Percentiles rank a stretch among this genome's conserved stretches.
Evolutionary conservation across 148 eudicot genomes (phyloP).

Genomic region (Cornus florida): DNA sequence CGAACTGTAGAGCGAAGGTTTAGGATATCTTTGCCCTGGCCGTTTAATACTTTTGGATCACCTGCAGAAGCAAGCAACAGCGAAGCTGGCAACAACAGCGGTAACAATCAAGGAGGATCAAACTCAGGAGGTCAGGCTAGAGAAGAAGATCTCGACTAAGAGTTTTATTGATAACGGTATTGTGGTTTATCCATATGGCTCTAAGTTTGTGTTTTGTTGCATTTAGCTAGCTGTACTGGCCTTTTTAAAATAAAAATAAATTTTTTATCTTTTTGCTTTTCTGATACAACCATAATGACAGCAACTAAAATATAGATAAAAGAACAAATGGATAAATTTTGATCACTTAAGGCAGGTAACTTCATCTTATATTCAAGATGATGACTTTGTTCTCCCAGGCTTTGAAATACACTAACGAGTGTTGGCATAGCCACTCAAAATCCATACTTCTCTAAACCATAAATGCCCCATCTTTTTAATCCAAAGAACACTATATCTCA

Average conservation of each 20-base stretch:
- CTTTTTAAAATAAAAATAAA: no score
- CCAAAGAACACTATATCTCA: not conserved
- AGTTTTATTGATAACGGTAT: not conserved
- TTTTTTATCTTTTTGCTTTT: not conserved
- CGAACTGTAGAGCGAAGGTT: constrained; percentile 16
- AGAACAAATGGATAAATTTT: not conserved
- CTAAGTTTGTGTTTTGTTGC: not conserved
- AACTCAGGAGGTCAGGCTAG: constrained; percentile 37
- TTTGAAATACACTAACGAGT: not conserved
- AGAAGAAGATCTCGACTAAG: constrained; percentile 46
- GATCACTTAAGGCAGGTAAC: not conserved
- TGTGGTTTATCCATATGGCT: not conserved
- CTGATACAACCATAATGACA: not conserved
- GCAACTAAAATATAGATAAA: not conserved
- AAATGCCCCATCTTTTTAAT: not conserved
- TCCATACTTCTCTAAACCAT: not conserved
- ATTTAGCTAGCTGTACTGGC: not conserved
- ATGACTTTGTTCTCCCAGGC: not conserved
- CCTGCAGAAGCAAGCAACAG: constrained; percentile 46
- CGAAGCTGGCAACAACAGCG: constrained; percentile 20
- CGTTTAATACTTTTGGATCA: constrained; percentile 38
- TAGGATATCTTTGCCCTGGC: constrained; percentile 58
- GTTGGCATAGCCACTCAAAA: no score
- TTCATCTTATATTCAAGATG: not conserved
- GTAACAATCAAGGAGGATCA: constrained; percentile 18